These are phyloP conservation scores for Astragalus glycyphyllos DNA, from an alignment of 306 rosid genomes.

Conservation along the genomic window DNA sequence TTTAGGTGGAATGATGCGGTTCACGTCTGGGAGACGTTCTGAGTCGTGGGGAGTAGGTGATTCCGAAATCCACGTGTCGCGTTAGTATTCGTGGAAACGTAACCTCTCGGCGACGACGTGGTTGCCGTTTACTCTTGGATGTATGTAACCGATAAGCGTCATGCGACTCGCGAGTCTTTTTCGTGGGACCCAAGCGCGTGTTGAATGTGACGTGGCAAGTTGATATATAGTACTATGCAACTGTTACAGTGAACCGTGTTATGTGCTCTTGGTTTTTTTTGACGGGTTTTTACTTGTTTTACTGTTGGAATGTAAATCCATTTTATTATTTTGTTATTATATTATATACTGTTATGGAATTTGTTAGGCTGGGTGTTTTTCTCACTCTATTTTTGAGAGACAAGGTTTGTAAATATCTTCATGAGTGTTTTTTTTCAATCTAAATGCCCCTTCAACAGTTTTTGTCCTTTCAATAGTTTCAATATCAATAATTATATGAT, in stretches of 20 bases:
- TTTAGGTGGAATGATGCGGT: conserved; percentile 73
- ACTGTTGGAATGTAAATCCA: conserved; percentile 28
- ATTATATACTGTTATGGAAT: not conserved
- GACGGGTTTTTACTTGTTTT: not conserved
- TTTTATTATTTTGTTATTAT: not conserved
- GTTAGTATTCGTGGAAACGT: not conserved
- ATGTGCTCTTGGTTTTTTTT: too few relatives aligned
- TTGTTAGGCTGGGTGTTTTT: not conserved
- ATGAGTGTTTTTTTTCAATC: conserved; percentile 13
- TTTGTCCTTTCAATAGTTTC: too few relatives aligned
- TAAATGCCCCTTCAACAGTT: too few relatives aligned
- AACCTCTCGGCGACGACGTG: conserved; percentile 30
- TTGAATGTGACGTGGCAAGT: conserved; percentile 62
- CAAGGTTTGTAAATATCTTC: conserved; percentile 35
- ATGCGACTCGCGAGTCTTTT: conserved; percentile 45
- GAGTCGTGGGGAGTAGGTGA: conserved; percentile 67
- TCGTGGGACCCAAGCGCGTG: conserved; percentile 37
- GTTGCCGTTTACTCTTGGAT: conserved; percentile 38
- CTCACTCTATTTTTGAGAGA: not conserved
- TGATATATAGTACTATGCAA: conserved; percentile 49
- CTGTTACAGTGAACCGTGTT: not conserved
- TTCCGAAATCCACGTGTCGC: conserved; percentile 54
- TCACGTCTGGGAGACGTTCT: conserved; percentile 84
- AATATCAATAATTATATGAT: not conserved
- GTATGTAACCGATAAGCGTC: conserved; percentile 9